phyloP scores from a whole-genome alignment of 1,284 basidiomycete genomes.

The Boletus smithii region DNA sequence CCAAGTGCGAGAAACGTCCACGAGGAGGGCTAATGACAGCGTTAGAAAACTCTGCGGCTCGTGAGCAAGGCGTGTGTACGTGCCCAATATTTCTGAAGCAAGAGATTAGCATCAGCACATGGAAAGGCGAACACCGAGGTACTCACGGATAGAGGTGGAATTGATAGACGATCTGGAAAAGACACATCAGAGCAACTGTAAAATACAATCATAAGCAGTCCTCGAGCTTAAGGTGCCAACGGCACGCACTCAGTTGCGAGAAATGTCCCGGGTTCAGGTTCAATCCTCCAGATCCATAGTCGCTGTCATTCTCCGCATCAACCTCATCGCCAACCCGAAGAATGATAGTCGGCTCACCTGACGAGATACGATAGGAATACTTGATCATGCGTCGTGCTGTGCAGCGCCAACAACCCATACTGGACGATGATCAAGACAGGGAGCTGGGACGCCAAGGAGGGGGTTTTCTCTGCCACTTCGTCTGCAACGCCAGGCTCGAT shows the following conservation, averaged over 20 bases:
- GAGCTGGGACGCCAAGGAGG: conserved; percentile 61
- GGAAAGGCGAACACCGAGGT: conserved; percentile 10
- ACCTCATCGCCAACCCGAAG: neutral
- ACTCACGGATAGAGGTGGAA: conserved; percentile 83
- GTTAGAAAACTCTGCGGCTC: conserved; percentile 13
- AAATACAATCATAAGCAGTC: neutral
- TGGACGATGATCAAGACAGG: conserved; percentile 72
- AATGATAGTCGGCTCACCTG: conserved; percentile 49
- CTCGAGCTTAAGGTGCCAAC: neutral
- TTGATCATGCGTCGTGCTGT: conserved; percentile 83
- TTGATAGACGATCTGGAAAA: conserved; percentile 78
- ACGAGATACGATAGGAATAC: conserved; percentile 81
- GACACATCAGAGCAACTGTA: conserved; percentile 75
- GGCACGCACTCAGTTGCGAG: conserved; percentile 74
- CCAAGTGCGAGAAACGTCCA: conserved; percentile 77
- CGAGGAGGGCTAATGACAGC: conserved; percentile 51
- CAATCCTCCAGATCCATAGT: conserved; percentile 68
- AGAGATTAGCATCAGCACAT: conserved; percentile 3
- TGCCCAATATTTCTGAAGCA: conserved; percentile 51
- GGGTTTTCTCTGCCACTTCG: conserved; percentile 39
- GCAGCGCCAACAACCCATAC: conserved; percentile 75
- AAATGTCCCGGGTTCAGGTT: conserved; percentile 77
- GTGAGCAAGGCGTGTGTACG: conserved; percentile 27
- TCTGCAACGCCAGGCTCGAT: conserved; percentile 11
- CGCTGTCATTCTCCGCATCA: conserved; percentile 39